Conservation (phyloP, 129 eudicot species). For the Artemisia argyi region DNA sequence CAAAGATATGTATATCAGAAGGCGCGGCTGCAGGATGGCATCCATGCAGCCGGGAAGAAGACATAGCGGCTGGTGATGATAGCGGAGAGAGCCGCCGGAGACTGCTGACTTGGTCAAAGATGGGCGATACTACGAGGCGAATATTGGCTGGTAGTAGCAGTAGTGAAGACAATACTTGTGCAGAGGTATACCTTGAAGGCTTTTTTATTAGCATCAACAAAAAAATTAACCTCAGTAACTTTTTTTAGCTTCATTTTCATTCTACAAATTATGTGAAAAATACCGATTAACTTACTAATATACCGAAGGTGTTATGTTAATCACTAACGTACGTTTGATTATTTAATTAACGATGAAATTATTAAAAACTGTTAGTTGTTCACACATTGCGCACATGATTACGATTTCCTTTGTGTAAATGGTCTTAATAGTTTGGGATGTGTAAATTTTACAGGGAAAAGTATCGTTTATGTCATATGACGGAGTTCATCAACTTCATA, state of each 20-base stretch:
- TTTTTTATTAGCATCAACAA: too few relatives aligned
- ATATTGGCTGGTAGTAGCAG: conserved; percentile 36
- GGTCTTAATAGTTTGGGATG: not conserved
- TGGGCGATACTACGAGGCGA: conserved; percentile 33
- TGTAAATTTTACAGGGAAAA: conserved; percentile 49
- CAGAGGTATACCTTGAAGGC: conserved; percentile 34
- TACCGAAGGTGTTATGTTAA: too few relatives aligned
- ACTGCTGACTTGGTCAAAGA: conserved; percentile 34
- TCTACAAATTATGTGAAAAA: too few relatives aligned
- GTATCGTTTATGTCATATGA: conserved; percentile 69
- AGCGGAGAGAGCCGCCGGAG: conserved; percentile 53
- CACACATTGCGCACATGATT: not conserved
- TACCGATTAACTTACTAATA: too few relatives aligned
- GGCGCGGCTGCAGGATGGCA: conserved; percentile 59
- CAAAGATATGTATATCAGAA: conserved; percentile 52
- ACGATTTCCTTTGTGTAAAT: not conserved
- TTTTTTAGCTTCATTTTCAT: too few relatives aligned
- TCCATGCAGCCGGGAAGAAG: conserved; percentile 44
- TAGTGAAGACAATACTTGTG: conserved; percentile 42
- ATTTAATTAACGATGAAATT: too few relatives aligned
- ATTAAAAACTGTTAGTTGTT: not conserved
- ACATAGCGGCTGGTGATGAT: not conserved
- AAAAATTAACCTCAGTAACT: too few relatives aligned
- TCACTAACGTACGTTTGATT: too few relatives aligned
- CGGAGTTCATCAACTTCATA: conserved; percentile 78